Conservation (phyloP, 495 filamentous ascomycete genomes). For the Stereocaulon alpinum region DNA sequence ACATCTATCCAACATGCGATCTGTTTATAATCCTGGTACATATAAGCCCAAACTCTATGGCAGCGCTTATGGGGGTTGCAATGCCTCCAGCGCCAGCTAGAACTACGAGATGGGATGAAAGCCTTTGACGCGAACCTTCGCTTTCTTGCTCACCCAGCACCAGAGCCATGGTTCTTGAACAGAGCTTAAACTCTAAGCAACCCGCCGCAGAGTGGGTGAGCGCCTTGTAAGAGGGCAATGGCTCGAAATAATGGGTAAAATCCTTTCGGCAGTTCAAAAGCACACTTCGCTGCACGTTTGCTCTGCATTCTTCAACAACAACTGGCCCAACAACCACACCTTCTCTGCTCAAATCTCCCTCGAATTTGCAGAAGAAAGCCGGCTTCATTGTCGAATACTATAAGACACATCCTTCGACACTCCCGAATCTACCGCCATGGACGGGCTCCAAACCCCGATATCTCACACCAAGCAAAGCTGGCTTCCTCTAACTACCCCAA, state of each 20-base stretch:
- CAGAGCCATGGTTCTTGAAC: not conserved
- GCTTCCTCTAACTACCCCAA: constrained; percentile 4
- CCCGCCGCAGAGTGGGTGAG: not conserved
- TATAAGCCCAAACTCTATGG: not conserved
- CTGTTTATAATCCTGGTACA: not conserved
- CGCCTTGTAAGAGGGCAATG: not conserved
- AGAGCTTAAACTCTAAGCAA: not conserved
- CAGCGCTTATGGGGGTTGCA: not conserved
- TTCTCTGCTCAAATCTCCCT: too few relatives aligned
- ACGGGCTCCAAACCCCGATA: not conserved
- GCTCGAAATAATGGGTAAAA: constrained; percentile 5
- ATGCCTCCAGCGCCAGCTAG: not conserved
- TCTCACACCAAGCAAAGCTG: not conserved
- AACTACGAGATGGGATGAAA: not conserved
- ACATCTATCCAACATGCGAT: not conserved
- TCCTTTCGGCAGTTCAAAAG: not conserved
- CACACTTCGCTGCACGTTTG: not conserved
- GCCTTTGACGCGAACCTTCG: not conserved
- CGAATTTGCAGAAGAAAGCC: not conserved
- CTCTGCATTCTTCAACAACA: not conserved
- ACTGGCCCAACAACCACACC: not conserved
- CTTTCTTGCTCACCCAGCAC: not conserved
- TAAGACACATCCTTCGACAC: not conserved
- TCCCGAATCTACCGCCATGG: not conserved
- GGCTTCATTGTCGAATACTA: not conserved